A percentile compares a stretch with the other conserved stretches of the same genome.
These are phyloP conservation scores for Tricholoma hemisulphureum DNA, from an alignment of 768 basidiomycete species.

Conservation along the genomic window DNA sequence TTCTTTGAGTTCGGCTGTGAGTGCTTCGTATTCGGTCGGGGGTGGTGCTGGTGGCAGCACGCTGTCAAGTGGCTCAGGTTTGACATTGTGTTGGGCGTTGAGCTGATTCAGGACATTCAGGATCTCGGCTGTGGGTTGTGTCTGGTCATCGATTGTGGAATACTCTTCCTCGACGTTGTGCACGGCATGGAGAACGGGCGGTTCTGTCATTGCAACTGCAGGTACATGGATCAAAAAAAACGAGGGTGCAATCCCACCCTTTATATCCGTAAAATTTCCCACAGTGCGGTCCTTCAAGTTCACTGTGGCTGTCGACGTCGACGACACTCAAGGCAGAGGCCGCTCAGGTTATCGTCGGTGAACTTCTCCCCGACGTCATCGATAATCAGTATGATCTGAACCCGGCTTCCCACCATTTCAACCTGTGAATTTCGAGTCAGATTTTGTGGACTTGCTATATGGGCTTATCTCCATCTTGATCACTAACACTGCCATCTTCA, in stretches of 20 bases:
- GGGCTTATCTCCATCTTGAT: neutral
- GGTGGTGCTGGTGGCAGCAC: conserved; percentile 33
- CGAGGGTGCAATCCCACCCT: neutral
- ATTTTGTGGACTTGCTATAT: neutral
- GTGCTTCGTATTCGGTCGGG: conserved; percentile 64
- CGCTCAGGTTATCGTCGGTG: conserved; percentile 5
- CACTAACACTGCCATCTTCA: no score
- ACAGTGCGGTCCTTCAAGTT: neutral
- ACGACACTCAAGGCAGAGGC: conserved; percentile 3
- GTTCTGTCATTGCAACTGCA: neutral
- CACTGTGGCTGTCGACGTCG: conserved; percentile 1
- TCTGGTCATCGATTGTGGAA: conserved; percentile 23
- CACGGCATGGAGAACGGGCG: neutral
- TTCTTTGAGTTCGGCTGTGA: conserved; percentile 60
- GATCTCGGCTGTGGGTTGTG: conserved; percentile 36
- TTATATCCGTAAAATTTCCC: neutral
- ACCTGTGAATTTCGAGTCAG: conserved; percentile 2
- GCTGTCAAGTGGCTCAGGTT: conserved; percentile 23
- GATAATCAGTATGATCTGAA: neutral
- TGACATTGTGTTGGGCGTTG: conserved; percentile 7
- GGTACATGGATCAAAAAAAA: neutral
- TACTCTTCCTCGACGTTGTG: conserved; percentile 1
- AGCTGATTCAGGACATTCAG: conserved; percentile 29
- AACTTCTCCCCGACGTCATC: neutral
- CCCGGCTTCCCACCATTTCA: conserved; percentile 9